Evolutionary conservation across 2,329 filamentous ascomycete genomes (phyloP), one percentile per base, ranked within the genome.

Genomic region (Immersiporthe knoxdaviesiana): DNA sequence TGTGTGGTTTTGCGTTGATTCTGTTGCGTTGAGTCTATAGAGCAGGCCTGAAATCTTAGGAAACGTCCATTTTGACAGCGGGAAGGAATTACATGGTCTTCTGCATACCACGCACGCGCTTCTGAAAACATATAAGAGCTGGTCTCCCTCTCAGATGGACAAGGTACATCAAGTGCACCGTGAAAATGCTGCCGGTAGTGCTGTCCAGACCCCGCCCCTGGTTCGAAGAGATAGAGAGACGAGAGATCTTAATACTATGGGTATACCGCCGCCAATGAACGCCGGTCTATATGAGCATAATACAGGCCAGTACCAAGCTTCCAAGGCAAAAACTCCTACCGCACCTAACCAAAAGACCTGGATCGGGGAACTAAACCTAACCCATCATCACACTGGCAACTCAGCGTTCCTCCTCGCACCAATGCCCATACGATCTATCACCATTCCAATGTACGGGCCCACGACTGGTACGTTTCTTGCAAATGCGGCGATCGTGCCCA

Each of bases 401-500:
- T 96, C 92, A 50, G 89, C 87, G 76, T 94, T 94, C 74, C 91
- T 87, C 75, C 90, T 85, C 37, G 88, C 76, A 7, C 73, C 88
- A 50, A 92, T 81, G 0, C 92, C 91, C 72, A 89, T 77, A 74
- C 89, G 88, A 77, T 97, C 92, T 72, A 97, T 84, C 3, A 84
- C 85, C 73, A 87, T 82, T 69, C 92, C 92, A 76, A 97, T 91
- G 76, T 94, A 97, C 5, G 94, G 93, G 3, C 95, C 95, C 7
- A 98, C 84, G 10, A 97, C 85, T 0, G 96, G 95, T 14, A 97
- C 81, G 71, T 92, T 93, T 68, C 92, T 90, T 52, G 93, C 92
- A 77, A 98, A 97, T 21, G 92, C 89, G 0, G 92, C 92, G 73
- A 98, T 94, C 27, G 95, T 98, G 63, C 94, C 92, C 70, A 98